Evolutionary conservation across 2,329 filamentous ascomycete genomes (phyloP).

Genomic region (Tolypocladium ovalisporum): DNA sequence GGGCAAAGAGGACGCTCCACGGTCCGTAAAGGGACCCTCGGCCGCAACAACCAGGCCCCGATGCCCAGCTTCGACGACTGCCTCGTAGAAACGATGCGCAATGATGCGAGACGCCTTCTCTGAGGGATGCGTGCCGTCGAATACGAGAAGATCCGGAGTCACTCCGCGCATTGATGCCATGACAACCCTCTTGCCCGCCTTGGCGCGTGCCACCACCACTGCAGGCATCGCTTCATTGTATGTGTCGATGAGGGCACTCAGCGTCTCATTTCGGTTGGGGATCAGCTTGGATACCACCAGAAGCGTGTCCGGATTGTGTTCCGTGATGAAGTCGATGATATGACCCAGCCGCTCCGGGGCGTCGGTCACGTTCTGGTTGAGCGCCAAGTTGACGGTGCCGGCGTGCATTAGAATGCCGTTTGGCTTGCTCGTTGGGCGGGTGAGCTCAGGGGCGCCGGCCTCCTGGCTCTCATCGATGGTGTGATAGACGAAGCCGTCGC

Average conservation of each 20-base stretch:
- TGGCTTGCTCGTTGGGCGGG: background rate
- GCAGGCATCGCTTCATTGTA: background rate
- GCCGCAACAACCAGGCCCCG: background rate
- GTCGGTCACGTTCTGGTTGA: background rate
- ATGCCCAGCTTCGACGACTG: background rate
- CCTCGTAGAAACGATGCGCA: background rate
- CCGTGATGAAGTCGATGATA: background rate
- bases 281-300: background rate
- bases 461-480: background rate
- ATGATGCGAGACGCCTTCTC: background rate
- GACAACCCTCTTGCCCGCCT: background rate
- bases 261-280: background rate
- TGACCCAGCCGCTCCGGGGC: background rate
- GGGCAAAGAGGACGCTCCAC: background rate
- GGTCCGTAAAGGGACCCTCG: background rate
- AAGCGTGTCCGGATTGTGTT: background rate
- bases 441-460: background rate
- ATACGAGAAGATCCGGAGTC: background rate
- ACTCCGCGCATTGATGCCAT: background rate
- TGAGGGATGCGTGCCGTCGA: background rate
- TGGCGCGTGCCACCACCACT: background rate
- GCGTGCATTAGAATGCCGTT: background rate
- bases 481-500: background rate
- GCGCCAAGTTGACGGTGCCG: background rate
- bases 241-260: background rate